Conservation (phyloP, 192 early-diverging fungal genomes). For the Geranomyces variabilis region DNA sequence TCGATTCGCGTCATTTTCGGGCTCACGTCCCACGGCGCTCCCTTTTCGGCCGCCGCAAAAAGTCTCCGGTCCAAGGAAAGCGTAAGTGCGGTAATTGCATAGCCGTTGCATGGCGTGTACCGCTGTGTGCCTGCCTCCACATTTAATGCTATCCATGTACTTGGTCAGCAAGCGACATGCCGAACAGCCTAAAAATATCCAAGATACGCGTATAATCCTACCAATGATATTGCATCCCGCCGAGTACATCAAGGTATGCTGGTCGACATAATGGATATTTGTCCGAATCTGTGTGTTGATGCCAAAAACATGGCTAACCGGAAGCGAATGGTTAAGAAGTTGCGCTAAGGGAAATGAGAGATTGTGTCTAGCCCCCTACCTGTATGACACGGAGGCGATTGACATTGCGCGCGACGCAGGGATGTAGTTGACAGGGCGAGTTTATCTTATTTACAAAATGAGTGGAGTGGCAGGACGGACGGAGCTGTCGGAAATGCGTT, state of each 20-base stretch:
- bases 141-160: slow-evolving; percentile 42
- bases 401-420: background rate
- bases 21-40: slow-evolving; percentile 2
- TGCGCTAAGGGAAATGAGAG: background rate
- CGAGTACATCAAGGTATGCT: slow-evolving; percentile 54
- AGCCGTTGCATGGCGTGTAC: slow-evolving; percentile 46
- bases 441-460: no score
- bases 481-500: no score
- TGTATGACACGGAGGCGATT: slow-evolving; percentile 12
- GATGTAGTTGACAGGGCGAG: no score
- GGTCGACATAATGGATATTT: slow-evolving; percentile 55
- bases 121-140: slow-evolving; percentile 50
- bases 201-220: slow-evolving; percentile 25
- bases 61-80: slow-evolving; percentile 51
- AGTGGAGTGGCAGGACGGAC: no score
- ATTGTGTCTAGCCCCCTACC: background rate
- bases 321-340: background rate
- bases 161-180: background rate
- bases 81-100: slow-evolving; percentile 45
- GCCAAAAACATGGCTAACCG: slow-evolving; percentile 49
- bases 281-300: slow-evolving; percentile 41
- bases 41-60: slow-evolving; percentile 53
- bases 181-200: background rate
- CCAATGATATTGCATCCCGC: slow-evolving; percentile 56
- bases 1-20: background rate